Conservation (phyloP, 345 rosid genomes). For the Lepidium africanum region DNA sequence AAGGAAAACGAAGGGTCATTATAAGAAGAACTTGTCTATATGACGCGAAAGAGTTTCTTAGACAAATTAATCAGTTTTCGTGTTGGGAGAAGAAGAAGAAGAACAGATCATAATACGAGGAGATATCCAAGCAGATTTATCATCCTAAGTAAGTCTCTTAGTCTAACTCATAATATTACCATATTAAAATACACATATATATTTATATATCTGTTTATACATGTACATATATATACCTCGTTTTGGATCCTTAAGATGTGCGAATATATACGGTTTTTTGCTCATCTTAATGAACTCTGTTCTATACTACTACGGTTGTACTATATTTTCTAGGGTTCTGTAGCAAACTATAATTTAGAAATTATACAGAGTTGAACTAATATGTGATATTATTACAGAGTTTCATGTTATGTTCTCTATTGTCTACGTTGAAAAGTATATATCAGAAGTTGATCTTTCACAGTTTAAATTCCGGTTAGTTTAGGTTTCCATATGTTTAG, state of each 20-base stretch:
- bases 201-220: too few species aligned
- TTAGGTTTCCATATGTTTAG: not conserved
- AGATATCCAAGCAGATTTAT: not conserved
- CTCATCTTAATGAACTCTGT: constrained; percentile 3
- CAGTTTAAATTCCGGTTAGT: not conserved
- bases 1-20: not conserved
- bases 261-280: not conserved
- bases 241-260: not conserved
- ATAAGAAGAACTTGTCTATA: constrained; percentile 12
- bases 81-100: constrained; percentile 16
- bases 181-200: not conserved
- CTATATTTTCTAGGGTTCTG: not conserved
- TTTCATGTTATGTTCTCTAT: not conserved
- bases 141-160: constrained; percentile 19
- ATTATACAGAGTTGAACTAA: not conserved
- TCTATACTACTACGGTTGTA: not conserved
- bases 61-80: constrained; percentile 27
- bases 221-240: not conserved
- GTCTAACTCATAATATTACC: not conserved
- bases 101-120: not conserved
- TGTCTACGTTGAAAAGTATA: not conserved
- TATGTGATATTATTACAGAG: not conserved
- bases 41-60: constrained; percentile 21
- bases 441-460: not conserved
- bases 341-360: not conserved